phyloP scores from a whole-genome alignment of 78 protist species.

The Monocercomonoides exilis region DNA sequence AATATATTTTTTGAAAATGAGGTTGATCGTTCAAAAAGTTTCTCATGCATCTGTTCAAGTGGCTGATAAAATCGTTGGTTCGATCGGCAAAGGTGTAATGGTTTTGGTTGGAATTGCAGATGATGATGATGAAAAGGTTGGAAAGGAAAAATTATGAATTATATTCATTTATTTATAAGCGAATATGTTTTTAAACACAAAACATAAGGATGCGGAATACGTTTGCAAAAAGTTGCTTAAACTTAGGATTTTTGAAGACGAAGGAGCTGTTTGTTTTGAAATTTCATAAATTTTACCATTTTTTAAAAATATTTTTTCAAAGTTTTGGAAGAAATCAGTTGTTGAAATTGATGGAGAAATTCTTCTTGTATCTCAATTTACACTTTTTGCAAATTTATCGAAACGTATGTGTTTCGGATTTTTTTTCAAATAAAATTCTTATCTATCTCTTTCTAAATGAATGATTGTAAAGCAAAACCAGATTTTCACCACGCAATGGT shows the following conservation, averaged over 20 bases:
- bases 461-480: not conserved
- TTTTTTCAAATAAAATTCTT: too few species aligned
- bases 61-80: not conserved
- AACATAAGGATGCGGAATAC: not conserved
- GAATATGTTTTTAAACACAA: not conserved
- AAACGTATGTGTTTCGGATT: too few species aligned
- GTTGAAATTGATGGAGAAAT: not conserved
- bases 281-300: not conserved
- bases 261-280: not conserved
- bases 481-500: not conserved
- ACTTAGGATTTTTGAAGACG: not conserved
- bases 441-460: too few species aligned
- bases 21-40: not conserved
- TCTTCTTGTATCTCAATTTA: not conserved
- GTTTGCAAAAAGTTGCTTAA: not conserved
- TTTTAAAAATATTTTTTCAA: not conserved
- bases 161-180: not conserved
- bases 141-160: not conserved
- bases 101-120: not conserved
- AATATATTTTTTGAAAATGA: too few species aligned
- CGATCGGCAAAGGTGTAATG: not conserved
- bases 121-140: not conserved
- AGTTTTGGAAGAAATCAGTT: not conserved
- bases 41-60: not conserved
- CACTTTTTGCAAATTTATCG: not conserved